Percentiles rank a stretch among this genome's conserved stretches.
Conservation (phyloP, 371 early-diverging fungal species). For the Mucor plumbeus region DNA sequence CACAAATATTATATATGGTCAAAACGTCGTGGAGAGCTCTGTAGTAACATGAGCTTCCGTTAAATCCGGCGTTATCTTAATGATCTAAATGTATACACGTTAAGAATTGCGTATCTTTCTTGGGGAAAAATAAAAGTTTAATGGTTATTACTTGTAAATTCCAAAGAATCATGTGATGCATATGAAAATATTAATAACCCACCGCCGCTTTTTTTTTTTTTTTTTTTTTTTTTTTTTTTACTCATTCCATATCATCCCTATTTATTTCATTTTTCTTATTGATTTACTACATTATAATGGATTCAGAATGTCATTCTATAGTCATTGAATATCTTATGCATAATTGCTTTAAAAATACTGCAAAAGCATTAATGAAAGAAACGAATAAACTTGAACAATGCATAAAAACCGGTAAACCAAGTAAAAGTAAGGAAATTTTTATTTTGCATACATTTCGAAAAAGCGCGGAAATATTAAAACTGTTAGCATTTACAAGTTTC, state of each 20-base stretch:
- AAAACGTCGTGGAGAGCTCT: too few species aligned
- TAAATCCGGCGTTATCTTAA: too few species aligned
- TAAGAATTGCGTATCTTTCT: too few species aligned
- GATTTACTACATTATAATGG: slow-evolving; percentile 3
- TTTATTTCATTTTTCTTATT: neutral
- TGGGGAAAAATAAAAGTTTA: too few species aligned
- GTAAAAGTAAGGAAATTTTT: slow-evolving; percentile 7
- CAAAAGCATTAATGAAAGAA: slow-evolving; percentile 62
- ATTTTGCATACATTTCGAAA: neutral
- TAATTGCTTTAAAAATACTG: slow-evolving; percentile 67
- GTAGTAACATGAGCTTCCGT: too few species aligned
- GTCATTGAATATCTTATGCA: slow-evolving; percentile 61
- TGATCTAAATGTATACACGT: too few species aligned
- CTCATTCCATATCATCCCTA: neutral
- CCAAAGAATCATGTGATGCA: too few species aligned
- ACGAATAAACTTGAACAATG: slow-evolving; percentile 31
- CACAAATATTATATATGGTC: too few species aligned
- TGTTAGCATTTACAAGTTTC: neutral
- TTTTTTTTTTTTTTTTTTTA: neutral
- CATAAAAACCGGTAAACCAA: neutral
- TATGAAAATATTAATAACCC: too few species aligned
- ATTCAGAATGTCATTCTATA: slow-evolving; percentile 35
- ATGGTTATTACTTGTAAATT: too few species aligned
- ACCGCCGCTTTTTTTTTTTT: neutral
- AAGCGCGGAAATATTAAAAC: neutral